phyloP scores from a whole-genome alignment of 1,139 yeast species.

The Blastobotrys raffinosifermentans region DNA sequence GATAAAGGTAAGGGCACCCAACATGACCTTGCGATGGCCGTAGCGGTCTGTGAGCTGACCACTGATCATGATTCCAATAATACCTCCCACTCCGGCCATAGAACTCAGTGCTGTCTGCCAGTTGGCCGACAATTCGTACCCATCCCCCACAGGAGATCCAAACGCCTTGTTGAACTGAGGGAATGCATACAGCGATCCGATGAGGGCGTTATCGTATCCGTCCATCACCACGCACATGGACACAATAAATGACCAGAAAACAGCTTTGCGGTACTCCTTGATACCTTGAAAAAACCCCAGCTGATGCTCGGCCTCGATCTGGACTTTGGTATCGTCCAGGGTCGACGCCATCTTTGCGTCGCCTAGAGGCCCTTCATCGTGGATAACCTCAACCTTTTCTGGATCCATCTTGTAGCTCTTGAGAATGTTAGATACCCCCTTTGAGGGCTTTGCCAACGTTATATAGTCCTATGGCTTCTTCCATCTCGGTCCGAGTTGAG shows the following conservation, averaged over 20 bases:
- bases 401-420: no score
- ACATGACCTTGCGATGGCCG: conserved; percentile 44
- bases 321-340: conserved; percentile 18
- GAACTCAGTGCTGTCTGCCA: conserved; percentile 41
- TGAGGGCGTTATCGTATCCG: conserved; percentile 40
- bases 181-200: no score
- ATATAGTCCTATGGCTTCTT: no score
- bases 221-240: conserved; percentile 43
- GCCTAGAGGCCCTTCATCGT: no score
- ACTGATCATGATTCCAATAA: conserved; percentile 15
- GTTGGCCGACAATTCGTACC: conserved; percentile 38
- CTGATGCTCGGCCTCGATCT: conserved; percentile 30
- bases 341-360: no score
- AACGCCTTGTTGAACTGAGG: no score
- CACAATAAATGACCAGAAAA: conserved; percentile 39
- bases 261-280: conserved; percentile 33
- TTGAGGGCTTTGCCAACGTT: no score
- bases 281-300: no score
- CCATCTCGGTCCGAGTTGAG: no score
- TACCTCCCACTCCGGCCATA: conserved; percentile 33
- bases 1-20: conserved; percentile 22
- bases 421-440: no score
- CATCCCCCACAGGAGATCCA: no score
- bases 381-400: no score
- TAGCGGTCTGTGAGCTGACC: conserved; percentile 36